These are phyloP conservation scores for Amphirosellinia nigrospora DNA, from an alignment of 495 filamentous ascomycete species.

Conservation along the genomic window DNA sequence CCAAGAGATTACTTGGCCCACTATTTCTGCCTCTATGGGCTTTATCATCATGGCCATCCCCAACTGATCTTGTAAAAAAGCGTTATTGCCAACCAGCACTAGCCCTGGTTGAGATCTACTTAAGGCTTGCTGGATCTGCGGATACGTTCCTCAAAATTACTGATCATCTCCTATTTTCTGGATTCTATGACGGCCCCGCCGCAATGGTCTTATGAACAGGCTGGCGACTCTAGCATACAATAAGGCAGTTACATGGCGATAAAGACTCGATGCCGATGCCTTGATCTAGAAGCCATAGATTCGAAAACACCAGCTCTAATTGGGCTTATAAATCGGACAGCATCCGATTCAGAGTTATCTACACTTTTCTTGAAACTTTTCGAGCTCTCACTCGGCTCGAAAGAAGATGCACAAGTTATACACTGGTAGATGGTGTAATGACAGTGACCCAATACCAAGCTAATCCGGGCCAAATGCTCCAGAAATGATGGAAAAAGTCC, in stretches of 20 bases:
- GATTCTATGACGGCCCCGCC: slow-evolving; percentile 35
- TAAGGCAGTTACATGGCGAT: slow-evolving; percentile 28
- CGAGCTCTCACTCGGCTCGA: slow-evolving; percentile 61
- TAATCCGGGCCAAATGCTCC: slow-evolving; percentile 67
- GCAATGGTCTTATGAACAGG: slow-evolving; percentile 46
- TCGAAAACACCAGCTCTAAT: slow-evolving; percentile 58
- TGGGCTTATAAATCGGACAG: slow-evolving; percentile 57
- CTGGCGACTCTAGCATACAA: slow-evolving; percentile 36
- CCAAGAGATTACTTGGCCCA: slow-evolving; percentile 69
- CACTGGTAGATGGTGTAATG: slow-evolving; percentile 37
- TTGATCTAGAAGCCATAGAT: slow-evolving; percentile 33
- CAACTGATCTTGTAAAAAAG: slow-evolving; percentile 31
- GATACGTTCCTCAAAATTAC: slow-evolving; percentile 50
- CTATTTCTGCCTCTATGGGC: slow-evolving; percentile 74
- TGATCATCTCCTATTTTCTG: slow-evolving; percentile 49
- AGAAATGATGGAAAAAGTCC: slow-evolving; percentile 70
- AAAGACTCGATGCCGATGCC: neutral
- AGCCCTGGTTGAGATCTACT: slow-evolving; percentile 51
- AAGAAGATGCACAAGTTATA: slow-evolving; percentile 31
- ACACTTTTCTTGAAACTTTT: slow-evolving; percentile 69
- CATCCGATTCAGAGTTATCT: slow-evolving; percentile 63
- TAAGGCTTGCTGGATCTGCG: slow-evolving; percentile 53
- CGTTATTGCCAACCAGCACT: slow-evolving; percentile 46
- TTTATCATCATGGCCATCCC: slow-evolving; percentile 59
- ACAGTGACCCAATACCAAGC: slow-evolving; percentile 50